Base-by-base conservation (phyloP, 192 early-diverging fungal genomes). In the Dissophora ornata region DNA sequence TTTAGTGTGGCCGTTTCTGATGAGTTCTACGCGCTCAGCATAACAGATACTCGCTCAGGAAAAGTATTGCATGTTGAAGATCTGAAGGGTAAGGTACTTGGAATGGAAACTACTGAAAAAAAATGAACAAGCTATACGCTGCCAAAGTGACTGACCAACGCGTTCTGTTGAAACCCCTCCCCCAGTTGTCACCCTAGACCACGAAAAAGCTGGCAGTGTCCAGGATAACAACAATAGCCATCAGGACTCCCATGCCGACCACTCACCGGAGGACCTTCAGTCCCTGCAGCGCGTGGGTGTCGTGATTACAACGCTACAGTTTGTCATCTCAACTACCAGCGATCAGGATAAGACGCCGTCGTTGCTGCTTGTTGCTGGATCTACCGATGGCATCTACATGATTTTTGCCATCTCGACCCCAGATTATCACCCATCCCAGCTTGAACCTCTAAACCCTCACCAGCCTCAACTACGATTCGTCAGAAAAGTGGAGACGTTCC, bases 271-370 rank as follows among this genome's bases (percentile, higher is more conserved):
- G 15, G 58, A 71, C 12, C 58, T 22, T 1, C 41, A 63, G 13
- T 9, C 60, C 2, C 32, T 75, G 16, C 63, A 75, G 40, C 63
- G 63, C 7, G 64, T 75, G 2, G 71, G 63, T 10, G 63, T 75
- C 5, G 71, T 67, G 26, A 66, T 75, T 25, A 54, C 57, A 0
- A 54, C 49, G 6, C 44, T 75, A 11, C 57, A 75, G 51, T 75
- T 75, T 49, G 63, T 75, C 18, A 30, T 67, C 19, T 66, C 71
- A 21, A 75, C 71, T 0, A 75, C 71, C 12, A 61, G 63, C 30
- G 71, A 75, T 6, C 71, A 75, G 28, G 71, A 75, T 15, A 75
- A 75, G 19, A 32, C 58, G 3, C 71, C 71, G 3, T 75, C 63
- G 3, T 30, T 75, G 36, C 44, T 75, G 5, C 42, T 75, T 1